These are phyloP conservation scores for Hortaea werneckii DNA, from an alignment of 2,329 filamentous ascomycete genomes.

Conservation along the genomic window DNA sequence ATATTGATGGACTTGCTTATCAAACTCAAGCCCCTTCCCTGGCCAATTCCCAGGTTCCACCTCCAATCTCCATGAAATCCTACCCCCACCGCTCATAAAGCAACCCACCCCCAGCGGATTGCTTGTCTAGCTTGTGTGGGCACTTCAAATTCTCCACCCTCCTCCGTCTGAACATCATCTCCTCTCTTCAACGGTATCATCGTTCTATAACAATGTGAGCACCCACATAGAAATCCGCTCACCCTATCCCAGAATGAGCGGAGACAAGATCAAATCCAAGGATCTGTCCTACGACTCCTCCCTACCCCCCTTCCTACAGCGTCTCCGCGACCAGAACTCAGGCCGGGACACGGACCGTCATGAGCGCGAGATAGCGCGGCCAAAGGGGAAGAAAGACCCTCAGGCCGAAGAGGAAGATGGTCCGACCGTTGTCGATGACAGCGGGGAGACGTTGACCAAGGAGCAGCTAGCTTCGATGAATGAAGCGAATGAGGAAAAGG, in stretches of 20 bases:
- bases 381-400: constrained; percentile 46
- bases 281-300: constrained; percentile 56
- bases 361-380: constrained; percentile 34
- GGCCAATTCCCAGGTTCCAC: too few species aligned
- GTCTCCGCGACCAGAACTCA: constrained; percentile 44
- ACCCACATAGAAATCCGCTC: too few species aligned
- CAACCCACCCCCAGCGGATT: too few species aligned
- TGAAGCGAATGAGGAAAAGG: constrained; percentile 7
- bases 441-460: constrained; percentile 50
- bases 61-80: too few species aligned
- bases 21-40: too few species aligned
- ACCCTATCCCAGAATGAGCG: constrained; percentile 9
- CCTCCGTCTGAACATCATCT: too few species aligned
- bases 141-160: too few species aligned
- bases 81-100: too few species aligned
- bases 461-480: constrained; percentile 38
- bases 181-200: too few species aligned
- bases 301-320: constrained; percentile 37
- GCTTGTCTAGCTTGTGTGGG: too few species aligned
- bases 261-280: constrained; percentile 50
- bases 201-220: too few species aligned
- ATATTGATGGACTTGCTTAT: too few species aligned
- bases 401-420: constrained; percentile 59
- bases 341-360: constrained; percentile 32
- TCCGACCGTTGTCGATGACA: constrained; percentile 63